Evolutionary conservation across 768 basidiomycete species (phyloP), one percentile per base, ranked within the genome.

Genomic region (Lactarius indigo): DNA sequence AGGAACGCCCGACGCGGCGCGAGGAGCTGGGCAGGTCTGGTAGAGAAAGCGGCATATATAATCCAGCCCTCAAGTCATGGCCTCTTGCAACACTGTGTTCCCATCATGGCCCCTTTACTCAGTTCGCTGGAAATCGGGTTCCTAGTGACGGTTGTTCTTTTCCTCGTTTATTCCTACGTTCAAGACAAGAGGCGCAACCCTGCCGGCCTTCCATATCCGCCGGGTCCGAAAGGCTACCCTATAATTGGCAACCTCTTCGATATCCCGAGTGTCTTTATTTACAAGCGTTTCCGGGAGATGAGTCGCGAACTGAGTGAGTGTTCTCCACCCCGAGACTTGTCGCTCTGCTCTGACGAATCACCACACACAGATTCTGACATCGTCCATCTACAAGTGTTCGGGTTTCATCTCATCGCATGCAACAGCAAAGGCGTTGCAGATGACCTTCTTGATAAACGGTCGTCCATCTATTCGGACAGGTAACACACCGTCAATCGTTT

Each of bases 391-490:
- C 63, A 73, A 47, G 61, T 75, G 2, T 68, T 73, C 10, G 74
- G 74, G 20, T 71, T 70, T 20, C 65, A 69, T 42, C 59, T 76
- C 30, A 70, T 79, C 61, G 65, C 80, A n/a, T 65, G 81, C 54
- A 79, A 78, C 67, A 75, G 74, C 12, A 63, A 72, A 23, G 74
- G 76, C 42, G 72, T 75, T 20, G 74, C 76, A 3, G 74, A 74
- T 31, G 79, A 78, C 10, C 71, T 81, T 6, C 73, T 81, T n/a
- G 77, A 79, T 47, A 76, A 76, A 52, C 72, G 78, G 15, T 78
- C 78, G 1, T 66, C 72, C 6, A 78, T 77, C 6, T 82, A 81
- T 69, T 80, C 81, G 6, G 74, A 74, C 68, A 33, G 75, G 63
- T 69, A 37, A 39, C 15, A 54, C 30, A 9, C 15, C 13, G 2